These are phyloP conservation scores for Trichoderma sp. DNA, from an alignment of 2,329 filamentous ascomycete species.

Conservation along the genomic window DNA sequence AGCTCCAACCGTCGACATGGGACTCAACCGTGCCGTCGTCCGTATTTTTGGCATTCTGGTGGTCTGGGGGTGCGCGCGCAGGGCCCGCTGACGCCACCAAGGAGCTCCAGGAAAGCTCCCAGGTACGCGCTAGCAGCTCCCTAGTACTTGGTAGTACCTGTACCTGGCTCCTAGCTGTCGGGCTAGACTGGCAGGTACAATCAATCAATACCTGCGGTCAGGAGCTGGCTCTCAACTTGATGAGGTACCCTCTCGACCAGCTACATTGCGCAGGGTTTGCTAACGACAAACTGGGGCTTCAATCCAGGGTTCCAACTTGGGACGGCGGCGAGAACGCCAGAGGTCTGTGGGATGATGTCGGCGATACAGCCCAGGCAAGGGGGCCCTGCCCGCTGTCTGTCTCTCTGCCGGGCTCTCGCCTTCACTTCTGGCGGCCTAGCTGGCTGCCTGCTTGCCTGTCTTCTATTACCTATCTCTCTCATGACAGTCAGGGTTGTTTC, in stretches of 20 bases:
- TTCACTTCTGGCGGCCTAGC: neutral
- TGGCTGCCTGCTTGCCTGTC: neutral
- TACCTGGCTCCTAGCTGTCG: neutral
- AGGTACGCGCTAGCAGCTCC: neutral
- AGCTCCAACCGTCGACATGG: too few relatives aligned
- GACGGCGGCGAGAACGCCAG: slow-evolving; percentile 12
- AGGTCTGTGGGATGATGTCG: slow-evolving; percentile 27
- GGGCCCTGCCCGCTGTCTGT: slow-evolving; percentile 1
- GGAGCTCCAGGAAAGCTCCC: slow-evolving; percentile 10
- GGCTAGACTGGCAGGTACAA: neutral
- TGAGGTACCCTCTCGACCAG: too few relatives aligned
- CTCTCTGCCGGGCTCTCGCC: neutral
- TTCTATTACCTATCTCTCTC: slow-evolving; percentile 2
- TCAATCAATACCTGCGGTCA: neutral
- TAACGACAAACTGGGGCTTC: neutral
- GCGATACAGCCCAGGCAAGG: slow-evolving; percentile 16
- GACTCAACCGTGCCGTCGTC: neutral
- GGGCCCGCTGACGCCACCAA: slow-evolving; percentile 23
- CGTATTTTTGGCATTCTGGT: slow-evolving; percentile 21
- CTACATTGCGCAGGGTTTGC: slow-evolving; percentile 11
- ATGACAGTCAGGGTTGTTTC: neutral
- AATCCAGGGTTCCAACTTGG: slow-evolving; percentile 22
- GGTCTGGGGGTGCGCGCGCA: slow-evolving; percentile 9
- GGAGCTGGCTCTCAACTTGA: too few relatives aligned
- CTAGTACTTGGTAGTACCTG: too few relatives aligned